Evolutionary conservation across 768 basidiomycete genomes (phyloP), one percentile per base, ranked within the genome.

Genomic region (Rhodosporidiobolus sp.): DNA sequence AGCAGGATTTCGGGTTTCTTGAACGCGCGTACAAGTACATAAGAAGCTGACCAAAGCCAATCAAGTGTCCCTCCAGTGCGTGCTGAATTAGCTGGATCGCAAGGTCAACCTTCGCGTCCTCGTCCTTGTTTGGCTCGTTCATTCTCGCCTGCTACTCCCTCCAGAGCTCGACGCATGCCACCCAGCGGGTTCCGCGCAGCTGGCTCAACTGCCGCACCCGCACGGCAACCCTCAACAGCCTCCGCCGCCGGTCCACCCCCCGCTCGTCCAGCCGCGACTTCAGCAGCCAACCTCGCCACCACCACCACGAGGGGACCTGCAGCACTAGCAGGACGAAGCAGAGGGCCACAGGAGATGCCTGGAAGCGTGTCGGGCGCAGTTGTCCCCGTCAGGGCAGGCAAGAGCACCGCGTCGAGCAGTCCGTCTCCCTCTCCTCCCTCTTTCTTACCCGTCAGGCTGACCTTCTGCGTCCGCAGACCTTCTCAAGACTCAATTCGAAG

Each of bases 171-270:
- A 43, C 26, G 20, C 24, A 58, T 58, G 57, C 26, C 38, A 5
- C 24, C 35, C 24, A 35, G 57, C 57, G 57, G 24, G 11, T 58
- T 58, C 38, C 57, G 57, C 35, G 57, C 57, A 26, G 57, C 57
- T 14, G 57, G 57, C 11, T 30, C 52, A 5, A 26, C 65, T 19
- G 58, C 48, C 30, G n/a, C 52, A 7, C 17, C 26, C 19, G 4
- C 32, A 26, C 54, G 6, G 26, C n/a, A n/a, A n/a, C 28, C 53
- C 26, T 17, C 14, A 5, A 34, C 16, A 24, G 26, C 17, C 24
- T 45, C 52, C 1, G 20, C 32, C 30, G 8, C 46, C 26, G 34
- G 20, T 32, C 11, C 46, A 48, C 8, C 64, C 12, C 4, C 65
- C 9, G 50, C 56, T 26, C 26, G 56, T 38, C 55, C 53, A 20